Base-by-base conservation (phyloP, 2,329 filamentous ascomycete species). In the Aspergillus pseudotamarii region DNA sequence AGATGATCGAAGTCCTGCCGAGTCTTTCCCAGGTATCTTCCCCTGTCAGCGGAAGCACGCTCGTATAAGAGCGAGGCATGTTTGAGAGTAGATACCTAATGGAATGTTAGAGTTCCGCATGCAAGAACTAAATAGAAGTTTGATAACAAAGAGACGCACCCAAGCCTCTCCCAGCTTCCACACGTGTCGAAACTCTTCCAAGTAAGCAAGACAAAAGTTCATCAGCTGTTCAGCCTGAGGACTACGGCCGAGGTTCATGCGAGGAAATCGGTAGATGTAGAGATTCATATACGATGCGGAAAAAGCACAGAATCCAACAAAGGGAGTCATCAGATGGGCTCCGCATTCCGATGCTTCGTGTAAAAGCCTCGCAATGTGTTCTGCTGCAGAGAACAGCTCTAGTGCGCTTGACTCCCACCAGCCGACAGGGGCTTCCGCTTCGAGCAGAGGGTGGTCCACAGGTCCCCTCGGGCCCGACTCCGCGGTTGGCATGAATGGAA, bases 301-400 rank as follows among this genome's bases (percentile, higher is more conserved):
- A 9, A 58, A 58, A 5, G 57, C 57, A 34, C 57, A 58, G 6
- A 58, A 58, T 1, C 57, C 57, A 6, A 51, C 46, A 36, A 58
- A 58, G 3, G 57, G 57, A 11, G 57, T 58, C 11, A 36, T 36
- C 6, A 58, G 34, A 8, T 48, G 45, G n/a, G 45, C 57, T 12
- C 57, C 57, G 9, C 57, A 58, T 38, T 58, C 57, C 1, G 57
- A 58, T 21, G 57, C 57, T 28, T 58, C 57, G 5, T 58, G 57
- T 14, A 58, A n/a, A 12, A 58, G 34, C 2, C n/a, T 9, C 6
- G 57, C 57, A 14, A 58, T 58, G 2, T 58, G 19, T 16, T 58
- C 57, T 4, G 57, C 28, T 14, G 57, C 57, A 6, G 23, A 10
- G n/a, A 58, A 58, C 1, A 58, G 28, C 21, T 58, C 45, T 11